Evolutionary conservation across 768 basidiomycete species (phyloP).

Genomic region (Xerocomus spinulosus): DNA sequence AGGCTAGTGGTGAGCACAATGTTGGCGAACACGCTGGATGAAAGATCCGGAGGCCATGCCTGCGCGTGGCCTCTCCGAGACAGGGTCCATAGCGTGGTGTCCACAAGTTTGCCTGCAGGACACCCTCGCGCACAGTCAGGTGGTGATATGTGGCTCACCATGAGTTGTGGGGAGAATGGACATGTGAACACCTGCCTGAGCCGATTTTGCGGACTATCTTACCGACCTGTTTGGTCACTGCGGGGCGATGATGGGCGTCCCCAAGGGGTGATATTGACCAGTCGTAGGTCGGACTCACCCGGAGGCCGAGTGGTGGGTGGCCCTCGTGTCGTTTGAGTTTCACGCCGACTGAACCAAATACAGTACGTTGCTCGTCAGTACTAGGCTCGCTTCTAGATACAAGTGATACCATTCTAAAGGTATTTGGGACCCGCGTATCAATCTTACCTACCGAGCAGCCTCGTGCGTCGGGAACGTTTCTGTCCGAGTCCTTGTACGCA

Average conservation of each 20-base stretch:
- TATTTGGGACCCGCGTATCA: constrained; percentile 22
- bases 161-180: constrained; percentile 18
- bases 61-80: constrained; percentile 8
- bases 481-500: constrained; percentile 16
- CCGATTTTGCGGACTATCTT: background rate
- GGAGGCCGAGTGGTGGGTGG: constrained; percentile 1
- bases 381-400: background rate
- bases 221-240: background rate
- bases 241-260: no score
- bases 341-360: constrained; percentile 2
- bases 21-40: constrained; percentile 13
- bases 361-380: background rate
- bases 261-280: constrained; percentile 1
- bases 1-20: constrained; percentile 11
- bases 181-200: constrained; percentile 14
- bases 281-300: constrained; percentile 5
- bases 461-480: constrained; percentile 15
- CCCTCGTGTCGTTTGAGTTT: constrained; percentile 4
- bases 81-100: constrained; percentile 12
- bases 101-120: constrained; percentile 27
- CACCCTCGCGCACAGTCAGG: constrained; percentile 10
- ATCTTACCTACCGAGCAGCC: constrained; percentile 13
- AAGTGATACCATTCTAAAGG: constrained; percentile 13
- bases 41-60: constrained; percentile 23
- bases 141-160: constrained; percentile 8